These are phyloP conservation scores for Colletotrichum horii DNA, from an alignment of 2,329 filamentous ascomycete species.

Conservation along the genomic window DNA sequence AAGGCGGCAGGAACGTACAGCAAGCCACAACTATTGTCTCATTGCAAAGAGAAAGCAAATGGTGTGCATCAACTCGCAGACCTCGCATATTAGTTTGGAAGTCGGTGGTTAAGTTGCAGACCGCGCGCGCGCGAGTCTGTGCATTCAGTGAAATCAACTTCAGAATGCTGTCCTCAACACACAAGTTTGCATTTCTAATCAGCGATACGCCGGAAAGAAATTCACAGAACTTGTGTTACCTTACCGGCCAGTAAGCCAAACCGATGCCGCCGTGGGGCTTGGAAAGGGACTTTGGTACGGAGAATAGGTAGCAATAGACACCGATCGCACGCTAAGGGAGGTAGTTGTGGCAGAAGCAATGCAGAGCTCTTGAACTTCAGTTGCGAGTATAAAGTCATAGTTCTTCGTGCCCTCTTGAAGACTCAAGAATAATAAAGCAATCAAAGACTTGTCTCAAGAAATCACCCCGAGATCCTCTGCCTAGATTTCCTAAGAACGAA, in stretches of 20 bases:
- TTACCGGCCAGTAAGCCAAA: background rate
- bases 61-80: background rate
- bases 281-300: background rate
- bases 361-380: background rate
- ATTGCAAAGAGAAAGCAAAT: background rate
- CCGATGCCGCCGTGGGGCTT: background rate
- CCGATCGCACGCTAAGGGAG: background rate
- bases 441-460: background rate
- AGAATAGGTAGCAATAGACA: background rate
- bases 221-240: background rate
- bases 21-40: background rate
- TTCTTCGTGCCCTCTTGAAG: background rate
- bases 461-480: background rate
- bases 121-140: background rate
- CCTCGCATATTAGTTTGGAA: background rate
- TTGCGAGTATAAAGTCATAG: background rate
- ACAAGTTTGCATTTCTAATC: background rate
- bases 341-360: background rate
- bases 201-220: background rate
- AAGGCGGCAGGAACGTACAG: background rate
- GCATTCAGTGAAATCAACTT: background rate
- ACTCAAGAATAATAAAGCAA: background rate
- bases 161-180: background rate
- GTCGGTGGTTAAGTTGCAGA: background rate
- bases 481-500: background rate